phyloP scores from a whole-genome alignment of 768 basidiomycete species.

The Kockovaella imperatae region DNA sequence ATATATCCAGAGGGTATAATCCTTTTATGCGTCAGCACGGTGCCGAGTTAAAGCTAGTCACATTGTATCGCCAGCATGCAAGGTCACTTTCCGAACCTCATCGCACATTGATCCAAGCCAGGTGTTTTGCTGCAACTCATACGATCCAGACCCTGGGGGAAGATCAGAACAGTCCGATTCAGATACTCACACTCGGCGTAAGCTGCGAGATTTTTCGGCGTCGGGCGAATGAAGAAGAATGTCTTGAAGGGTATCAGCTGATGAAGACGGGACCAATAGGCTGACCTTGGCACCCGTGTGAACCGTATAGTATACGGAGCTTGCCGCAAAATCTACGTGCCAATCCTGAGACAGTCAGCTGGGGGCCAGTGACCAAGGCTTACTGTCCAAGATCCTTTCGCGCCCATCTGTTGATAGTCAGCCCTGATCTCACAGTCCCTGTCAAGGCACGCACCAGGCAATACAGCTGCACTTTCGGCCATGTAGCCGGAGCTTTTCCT shows the following conservation, averaged over 20 bases:
- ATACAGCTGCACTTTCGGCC: slow-evolving; percentile 88
- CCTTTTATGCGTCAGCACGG: slow-evolving; percentile 48
- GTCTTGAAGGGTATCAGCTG: slow-evolving; percentile 49
- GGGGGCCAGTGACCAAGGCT: slow-evolving; percentile 30
- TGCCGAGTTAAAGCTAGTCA: slow-evolving; percentile 48
- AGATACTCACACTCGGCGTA: slow-evolving; percentile 65
- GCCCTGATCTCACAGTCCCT: neutral
- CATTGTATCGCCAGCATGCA: slow-evolving; percentile 41
- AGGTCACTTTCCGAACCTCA: slow-evolving; percentile 64
- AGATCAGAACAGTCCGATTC: neutral
- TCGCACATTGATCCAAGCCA: slow-evolving; percentile 94
- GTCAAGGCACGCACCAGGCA: slow-evolving; percentile 52
- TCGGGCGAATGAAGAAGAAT: slow-evolving; percentile 93
- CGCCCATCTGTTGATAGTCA: slow-evolving; percentile 62
- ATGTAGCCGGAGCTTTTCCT: slow-evolving; percentile 8
- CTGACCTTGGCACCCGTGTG: slow-evolving; percentile 72
- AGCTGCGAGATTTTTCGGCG: slow-evolving; percentile 70
- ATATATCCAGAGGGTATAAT: slow-evolving; percentile 97
- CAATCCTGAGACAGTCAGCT: slow-evolving; percentile 60
- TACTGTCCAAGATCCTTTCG: slow-evolving; percentile 87
- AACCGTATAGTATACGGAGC: slow-evolving; percentile 95
- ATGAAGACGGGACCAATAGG: neutral
- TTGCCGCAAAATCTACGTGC: slow-evolving; percentile 97
- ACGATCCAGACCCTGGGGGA: slow-evolving; percentile 57
- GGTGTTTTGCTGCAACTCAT: slow-evolving; percentile 71